Evolutionary conservation across 352 stramenopile genomes (phyloP), one percentile per base, ranked within the genome.

Genomic region (Proteromonas lacertae): DNA sequence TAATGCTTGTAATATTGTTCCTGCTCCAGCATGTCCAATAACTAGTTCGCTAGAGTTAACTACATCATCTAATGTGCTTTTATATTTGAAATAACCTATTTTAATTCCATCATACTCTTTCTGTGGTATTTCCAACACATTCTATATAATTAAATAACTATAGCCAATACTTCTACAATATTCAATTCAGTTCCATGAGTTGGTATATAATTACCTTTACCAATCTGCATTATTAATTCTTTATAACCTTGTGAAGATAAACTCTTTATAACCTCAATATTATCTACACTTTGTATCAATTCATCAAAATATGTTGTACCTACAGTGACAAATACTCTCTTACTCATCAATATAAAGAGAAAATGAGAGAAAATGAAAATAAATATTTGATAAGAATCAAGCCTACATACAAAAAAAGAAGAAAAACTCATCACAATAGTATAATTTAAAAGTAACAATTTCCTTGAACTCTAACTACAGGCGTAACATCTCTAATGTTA

Each of bases 401-500:
- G n/a, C n/a, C n/a, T n/a, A n/a, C n/a, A n/a, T n/a, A n/a, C n/a
- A n/a, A n/a, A n/a, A n/a, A n/a, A n/a, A n/a, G n/a, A n/a, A n/a
- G n/a, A n/a, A n/a, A n/a, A n/a, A n/a, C n/a, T n/a, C n/a, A n/a
- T n/a, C n/a, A n/a, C n/a, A n/a, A 17, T 32, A 46, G 9, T 50
- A 5, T 21, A n/a, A n/a, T 33, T 64, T 61, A 78, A 54, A 75
- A 75, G 13, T 75, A 51, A 38, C 70, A 81, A 40, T 79, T 59
- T 7, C 67, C 69, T 24, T 75, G 80, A 40, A 83, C 88, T 18
- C 78, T 56, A 13, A 77, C 78, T 26, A 92, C 78, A 19, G 81
- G 76, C 31, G 93, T 92, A 12, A 90, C 74, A 46, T 93, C 80
- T n/a, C 81, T 66, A 35, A 93, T 91, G 61, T 89, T 90, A 39